Percentiles rank a stretch among this genome's conserved stretches.
Conservation (phyloP, 257 asterid genomes). For the Cruciata laevipes region DNA sequence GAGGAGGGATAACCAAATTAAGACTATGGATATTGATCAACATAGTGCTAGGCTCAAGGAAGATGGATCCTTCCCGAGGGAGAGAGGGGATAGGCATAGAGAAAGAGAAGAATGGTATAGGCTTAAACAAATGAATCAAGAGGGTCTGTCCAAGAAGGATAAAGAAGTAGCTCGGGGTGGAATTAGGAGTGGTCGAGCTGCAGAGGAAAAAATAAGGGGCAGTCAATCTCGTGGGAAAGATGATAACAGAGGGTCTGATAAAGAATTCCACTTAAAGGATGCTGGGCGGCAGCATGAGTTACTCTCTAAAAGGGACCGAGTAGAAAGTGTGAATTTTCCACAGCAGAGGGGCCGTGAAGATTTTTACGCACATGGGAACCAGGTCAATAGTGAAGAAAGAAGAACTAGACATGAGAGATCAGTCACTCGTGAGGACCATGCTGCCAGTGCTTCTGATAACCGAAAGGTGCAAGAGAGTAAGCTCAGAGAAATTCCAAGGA, state of each 20-base stretch:
- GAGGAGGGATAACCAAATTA: constrained; percentile 60
- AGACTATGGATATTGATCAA: constrained; percentile 57
- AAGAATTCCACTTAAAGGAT: constrained; percentile 61
- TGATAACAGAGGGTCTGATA: constrained; percentile 55
- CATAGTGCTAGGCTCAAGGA: constrained; percentile 62
- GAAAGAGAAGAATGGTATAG: constrained; percentile 88
- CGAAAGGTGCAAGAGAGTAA: constrained; percentile 52
- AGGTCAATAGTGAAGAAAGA: constrained; percentile 42
- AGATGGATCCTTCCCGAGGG: constrained; percentile 54
- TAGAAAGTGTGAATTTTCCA: constrained; percentile 53
- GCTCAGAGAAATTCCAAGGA: constrained; percentile 51
- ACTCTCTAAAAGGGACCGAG: constrained; percentile 61
- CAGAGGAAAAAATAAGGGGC: constrained; percentile 63
- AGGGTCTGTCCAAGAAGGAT: constrained; percentile 52
- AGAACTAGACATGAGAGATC: constrained; percentile 63
- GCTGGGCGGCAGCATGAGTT: constrained; percentile 51
- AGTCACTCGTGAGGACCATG: constrained; percentile 53
- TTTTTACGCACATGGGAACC: constrained; percentile 45
- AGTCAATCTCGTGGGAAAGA: constrained; percentile 68
- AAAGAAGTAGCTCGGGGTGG: constrained; percentile 59
- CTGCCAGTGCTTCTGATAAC: constrained; percentile 43
- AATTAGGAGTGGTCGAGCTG: constrained; percentile 50
- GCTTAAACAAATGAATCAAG: constrained; percentile 56
- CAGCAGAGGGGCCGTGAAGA: constrained; percentile 68
- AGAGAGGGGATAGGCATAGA: constrained; percentile 67